These are phyloP conservation scores for Cyclocybe cylindracea DNA, from an alignment of 768 basidiomycete species.

Conservation along the genomic window DNA sequence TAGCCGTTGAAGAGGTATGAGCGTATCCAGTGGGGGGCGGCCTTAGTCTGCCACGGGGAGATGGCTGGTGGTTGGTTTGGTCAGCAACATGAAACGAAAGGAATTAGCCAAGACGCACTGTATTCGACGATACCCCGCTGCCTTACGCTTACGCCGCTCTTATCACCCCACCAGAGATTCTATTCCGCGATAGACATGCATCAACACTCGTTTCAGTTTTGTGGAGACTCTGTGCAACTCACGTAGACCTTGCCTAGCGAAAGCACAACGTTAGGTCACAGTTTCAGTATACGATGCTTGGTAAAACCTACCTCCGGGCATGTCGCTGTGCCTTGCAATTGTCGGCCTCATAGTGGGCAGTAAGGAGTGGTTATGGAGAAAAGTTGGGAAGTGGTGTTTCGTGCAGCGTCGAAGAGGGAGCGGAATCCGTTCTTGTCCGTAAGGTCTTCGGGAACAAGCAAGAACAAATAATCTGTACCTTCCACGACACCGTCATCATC, in stretches of 20 bases:
- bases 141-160: slow-evolving; percentile 50
- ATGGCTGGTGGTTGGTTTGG: slow-evolving; percentile 49
- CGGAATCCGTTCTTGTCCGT: slow-evolving; percentile 37
- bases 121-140: slow-evolving; percentile 80
- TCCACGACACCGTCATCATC: slow-evolving; percentile 6
- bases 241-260: slow-evolving; percentile 77
- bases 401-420: slow-evolving; percentile 8
- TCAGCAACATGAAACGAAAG: neutral
- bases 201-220: neutral
- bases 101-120: slow-evolving; percentile 54
- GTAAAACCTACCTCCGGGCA: slow-evolving; percentile 75
- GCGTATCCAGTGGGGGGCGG: slow-evolving; percentile 68
- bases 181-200: slow-evolving; percentile 24
- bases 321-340: slow-evolving; percentile 61
- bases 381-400: slow-evolving; percentile 17
- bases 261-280: slow-evolving; percentile 2
- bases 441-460: slow-evolving; percentile 19
- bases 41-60: slow-evolving; percentile 81
- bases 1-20: slow-evolving; percentile 88
- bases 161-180: slow-evolving; percentile 93
- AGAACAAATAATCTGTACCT: slow-evolving; percentile 23
- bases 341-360: slow-evolving; percentile 61
- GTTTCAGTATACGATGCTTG: neutral
- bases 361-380: slow-evolving; percentile 18
- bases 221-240: slow-evolving; percentile 32